A percentile compares a stretch with the other conserved stretches of the same genome.
Conservation (phyloP, 2,329 filamentous ascomycete species). For the Dryadomyces sulphureus region DNA sequence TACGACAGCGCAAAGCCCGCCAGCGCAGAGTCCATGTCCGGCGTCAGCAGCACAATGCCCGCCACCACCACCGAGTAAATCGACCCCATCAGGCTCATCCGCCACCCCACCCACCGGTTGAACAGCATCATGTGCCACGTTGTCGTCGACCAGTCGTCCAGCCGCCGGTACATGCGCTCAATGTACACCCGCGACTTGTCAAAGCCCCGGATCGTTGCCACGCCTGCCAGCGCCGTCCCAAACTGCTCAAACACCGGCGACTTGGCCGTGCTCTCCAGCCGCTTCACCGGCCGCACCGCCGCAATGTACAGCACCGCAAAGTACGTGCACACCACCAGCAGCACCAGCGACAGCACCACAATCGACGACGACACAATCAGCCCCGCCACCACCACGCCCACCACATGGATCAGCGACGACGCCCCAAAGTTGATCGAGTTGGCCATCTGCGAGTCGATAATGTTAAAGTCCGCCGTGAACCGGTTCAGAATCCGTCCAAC, state of each 20-base stretch:
- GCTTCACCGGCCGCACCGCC: conserved; percentile 61
- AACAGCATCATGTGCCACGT: conserved; percentile 57
- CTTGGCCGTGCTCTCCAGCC: conserved; percentile 62
- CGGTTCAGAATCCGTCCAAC: conserved; percentile 64
- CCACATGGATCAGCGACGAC: conserved; percentile 43
- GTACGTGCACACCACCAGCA: conserved; percentile 42
- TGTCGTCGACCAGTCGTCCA: conserved; percentile 53
- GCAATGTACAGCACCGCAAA: conserved; percentile 49
- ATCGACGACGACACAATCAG: conserved; percentile 54
- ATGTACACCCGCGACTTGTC: conserved; percentile 53
- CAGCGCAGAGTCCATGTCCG: conserved; percentile 49
- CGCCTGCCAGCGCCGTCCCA: conserved; percentile 54
- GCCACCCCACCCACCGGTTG: conserved; percentile 63
- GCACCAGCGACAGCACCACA: conserved; percentile 42
- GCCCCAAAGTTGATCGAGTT: conserved; percentile 46
- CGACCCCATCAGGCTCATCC: conserved; percentile 55
- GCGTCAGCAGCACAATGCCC: conserved; percentile 45
- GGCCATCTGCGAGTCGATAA: conserved; percentile 53
- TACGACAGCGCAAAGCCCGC: conserved; percentile 67
- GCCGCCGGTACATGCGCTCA: conserved; percentile 50
- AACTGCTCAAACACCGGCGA: conserved; percentile 73
- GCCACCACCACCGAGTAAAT: conserved; percentile 53
- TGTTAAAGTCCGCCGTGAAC: conserved; percentile 63
- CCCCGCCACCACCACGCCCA: conserved; percentile 52
- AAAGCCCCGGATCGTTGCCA: conserved; percentile 63